Base-by-base conservation (phyloP, 352 stramenopile species). In the Pythium chondricola region DNA sequence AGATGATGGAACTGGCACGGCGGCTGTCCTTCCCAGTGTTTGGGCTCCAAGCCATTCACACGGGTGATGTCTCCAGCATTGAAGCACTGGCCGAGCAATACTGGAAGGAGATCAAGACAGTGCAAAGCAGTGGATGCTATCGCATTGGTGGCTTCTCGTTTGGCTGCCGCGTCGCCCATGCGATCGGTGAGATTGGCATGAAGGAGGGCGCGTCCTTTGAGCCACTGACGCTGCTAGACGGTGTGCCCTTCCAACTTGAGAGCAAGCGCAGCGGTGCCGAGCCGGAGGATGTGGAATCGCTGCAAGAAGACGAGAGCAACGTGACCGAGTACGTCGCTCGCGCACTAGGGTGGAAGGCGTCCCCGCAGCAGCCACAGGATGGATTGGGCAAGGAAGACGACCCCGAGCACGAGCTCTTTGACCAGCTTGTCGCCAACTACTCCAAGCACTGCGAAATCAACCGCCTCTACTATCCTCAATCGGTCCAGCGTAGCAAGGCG, bases 71-170 rank as follows among this genome's bases (percentile, higher is more conserved):
- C 6, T 24, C 35, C 17, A 71, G 46, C n/a, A 38, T 85, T 6
- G 62, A 80, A 26, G 48, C 50, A 20, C 49, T 83, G n/a, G 65
- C 71, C 1, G 35, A 30, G 17, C n/a, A 30, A 2, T 77, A 83
- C 42, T 81, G 67, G 67, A 14, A 43, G 0, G 50, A 48, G 32
- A 73, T 74, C 44, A 60, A 42, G 18, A 32, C 48, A 4, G 47
- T 65, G 17, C 72, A 83, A 43, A 25, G 27, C 3, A 4, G 31
- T 6, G 69, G 72, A 16, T 69, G 67, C 31, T 81, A 73, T 36
- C 51, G 51, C 25, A 52, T 87, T 8, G 72, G 69, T 5, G 75
- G 72, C 7, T 87, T 74, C 40, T 87, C 75, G 2, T 87, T 85
- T 57, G 75, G 75, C 4, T 79, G 72, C 38, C 72, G 74, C 9